Evolutionary conservation across 2,329 filamentous ascomycete species (phyloP).

Genomic region (Fusarium chuoi): DNA sequence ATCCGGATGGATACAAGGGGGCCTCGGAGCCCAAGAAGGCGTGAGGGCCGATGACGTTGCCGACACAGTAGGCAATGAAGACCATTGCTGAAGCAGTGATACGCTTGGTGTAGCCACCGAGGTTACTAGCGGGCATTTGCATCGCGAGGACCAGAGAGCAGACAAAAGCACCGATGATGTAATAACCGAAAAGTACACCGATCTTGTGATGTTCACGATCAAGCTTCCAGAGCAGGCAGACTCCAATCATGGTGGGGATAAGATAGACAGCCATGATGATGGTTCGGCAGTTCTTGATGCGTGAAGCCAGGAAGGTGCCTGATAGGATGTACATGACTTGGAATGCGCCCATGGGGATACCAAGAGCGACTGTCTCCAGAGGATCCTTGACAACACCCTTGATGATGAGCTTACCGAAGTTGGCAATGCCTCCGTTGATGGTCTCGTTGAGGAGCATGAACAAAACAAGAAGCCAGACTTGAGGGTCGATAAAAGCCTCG

Average conservation of each 20-base stretch:
- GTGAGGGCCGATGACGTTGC: conserved; percentile 38
- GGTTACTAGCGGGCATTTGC: conserved; percentile 61
- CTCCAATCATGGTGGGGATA: conserved; percentile 60
- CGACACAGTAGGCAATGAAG: conserved; percentile 55
- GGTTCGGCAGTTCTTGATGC: conserved; percentile 59
- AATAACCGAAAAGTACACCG: conserved; percentile 62
- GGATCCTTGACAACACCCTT: conserved; percentile 54
- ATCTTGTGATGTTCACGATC: conserved; percentile 50
- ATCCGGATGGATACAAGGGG: conserved; percentile 62
- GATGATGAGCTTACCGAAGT: conserved; percentile 64
- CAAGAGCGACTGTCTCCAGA: conserved; percentile 57
- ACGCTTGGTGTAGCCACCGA: conserved; percentile 60
- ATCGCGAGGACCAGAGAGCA: conserved; percentile 63
- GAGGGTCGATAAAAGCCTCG: conserved; percentile 60
- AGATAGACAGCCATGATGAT: conserved; percentile 62
- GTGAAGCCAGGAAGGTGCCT: conserved; percentile 61
- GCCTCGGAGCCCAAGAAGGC: conserved; percentile 57
- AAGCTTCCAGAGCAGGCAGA: conserved; percentile 61
- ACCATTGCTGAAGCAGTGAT: conserved; percentile 58
- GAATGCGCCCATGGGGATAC: conserved; percentile 64
- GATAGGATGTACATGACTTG: conserved; percentile 62
- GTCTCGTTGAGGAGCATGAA: conserved; percentile 66
- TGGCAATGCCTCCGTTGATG: conserved; percentile 63
- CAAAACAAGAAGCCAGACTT: conserved; percentile 62
- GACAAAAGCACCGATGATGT: conserved; percentile 61